Conservation (phyloP, 2,329 filamentous ascomycete species). For the Epicoccum sorghinum region DNA sequence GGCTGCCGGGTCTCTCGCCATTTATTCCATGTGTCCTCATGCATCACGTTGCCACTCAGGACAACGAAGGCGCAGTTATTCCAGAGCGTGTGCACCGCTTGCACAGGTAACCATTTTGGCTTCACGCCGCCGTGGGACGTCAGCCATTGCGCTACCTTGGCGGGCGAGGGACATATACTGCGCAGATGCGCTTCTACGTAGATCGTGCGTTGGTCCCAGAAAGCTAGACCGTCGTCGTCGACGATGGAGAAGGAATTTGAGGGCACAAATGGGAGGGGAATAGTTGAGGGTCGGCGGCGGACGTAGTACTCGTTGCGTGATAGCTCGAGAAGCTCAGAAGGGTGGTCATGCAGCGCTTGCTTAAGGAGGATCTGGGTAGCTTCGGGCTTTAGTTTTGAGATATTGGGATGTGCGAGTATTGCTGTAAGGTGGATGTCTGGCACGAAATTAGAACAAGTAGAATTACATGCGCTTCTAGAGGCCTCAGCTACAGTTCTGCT, state of each 20-base stretch:
- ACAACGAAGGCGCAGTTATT: conserved; percentile 45
- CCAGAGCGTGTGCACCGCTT: conserved; percentile 40
- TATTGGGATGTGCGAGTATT: conserved; percentile 37
- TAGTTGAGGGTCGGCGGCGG: conserved; percentile 38
- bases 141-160: conserved; percentile 41
- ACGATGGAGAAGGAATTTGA: conserved; percentile 30
- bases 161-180: conserved; percentile 38
- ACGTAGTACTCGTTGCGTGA: conserved; percentile 37
- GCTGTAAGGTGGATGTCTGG: conserved; percentile 42
- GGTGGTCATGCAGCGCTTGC: conserved; percentile 30
- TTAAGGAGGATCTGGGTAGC: conserved; percentile 37
- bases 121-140: conserved; percentile 34
- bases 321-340: conserved; percentile 29
- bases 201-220: conserved; percentile 46
- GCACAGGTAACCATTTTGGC: conserved; percentile 44
- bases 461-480: too few relatives aligned
- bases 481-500: conserved; percentile 31
- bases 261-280: conserved; percentile 38
- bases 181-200: conserved; percentile 46
- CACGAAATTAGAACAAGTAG: neutral
- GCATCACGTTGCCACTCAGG: conserved; percentile 41
- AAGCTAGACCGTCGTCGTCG: conserved; percentile 39
- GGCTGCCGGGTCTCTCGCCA: conserved; percentile 37
- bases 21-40: conserved; percentile 38
- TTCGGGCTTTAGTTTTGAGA: conserved; percentile 40